Percentiles rank a stretch among this genome's conserved stretches.
phyloP scores from a whole-genome alignment of 2,329 filamentous ascomycete genomes.

The Pestalotiopsis sp. region DNA sequence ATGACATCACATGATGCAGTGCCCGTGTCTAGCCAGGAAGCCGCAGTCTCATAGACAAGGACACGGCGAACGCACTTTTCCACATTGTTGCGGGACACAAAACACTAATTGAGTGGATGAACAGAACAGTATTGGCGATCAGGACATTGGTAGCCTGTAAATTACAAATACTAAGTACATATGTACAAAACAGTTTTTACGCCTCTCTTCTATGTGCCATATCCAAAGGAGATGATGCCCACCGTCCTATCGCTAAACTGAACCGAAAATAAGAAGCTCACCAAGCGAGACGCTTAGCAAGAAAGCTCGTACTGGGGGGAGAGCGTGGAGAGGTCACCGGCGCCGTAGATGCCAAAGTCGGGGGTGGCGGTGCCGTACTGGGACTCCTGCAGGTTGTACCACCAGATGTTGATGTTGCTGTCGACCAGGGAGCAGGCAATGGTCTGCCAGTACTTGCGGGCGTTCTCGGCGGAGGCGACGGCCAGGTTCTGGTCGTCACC shows the following conservation, averaged over 20 bases:
- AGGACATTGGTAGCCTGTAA: background rate
- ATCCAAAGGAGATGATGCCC: background rate
- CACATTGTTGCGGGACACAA: background rate
- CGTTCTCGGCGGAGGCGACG: slow-evolving; percentile 49
- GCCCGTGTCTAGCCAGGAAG: background rate
- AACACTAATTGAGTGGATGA: background rate
- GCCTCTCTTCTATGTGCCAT: slow-evolving; percentile 7
- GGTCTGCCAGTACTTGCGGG: slow-evolving; percentile 37
- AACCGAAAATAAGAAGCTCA: background rate
- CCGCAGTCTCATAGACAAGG: background rate
- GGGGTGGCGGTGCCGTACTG: slow-evolving; percentile 34
- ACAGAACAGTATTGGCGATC: background rate
- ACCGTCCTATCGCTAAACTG: background rate
- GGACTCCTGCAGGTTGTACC: slow-evolving; percentile 39
- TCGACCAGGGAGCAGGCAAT: slow-evolving; percentile 32
- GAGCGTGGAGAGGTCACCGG: slow-evolving; percentile 32
- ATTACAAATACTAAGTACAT: slow-evolving; percentile 1
- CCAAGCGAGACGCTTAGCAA: slow-evolving; percentile 20
- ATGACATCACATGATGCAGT: background rate
- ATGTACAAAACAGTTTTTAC: background rate
- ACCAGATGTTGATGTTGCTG: slow-evolving; percentile 35
- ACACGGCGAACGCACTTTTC: background rate
- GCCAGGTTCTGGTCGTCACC: slow-evolving; percentile 47
- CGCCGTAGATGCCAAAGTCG: slow-evolving; percentile 38
- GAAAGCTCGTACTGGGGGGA: slow-evolving; percentile 32